phyloP scores from a whole-genome alignment of 2,329 filamentous ascomycete genomes.

The Alternaria viburni region DNA sequence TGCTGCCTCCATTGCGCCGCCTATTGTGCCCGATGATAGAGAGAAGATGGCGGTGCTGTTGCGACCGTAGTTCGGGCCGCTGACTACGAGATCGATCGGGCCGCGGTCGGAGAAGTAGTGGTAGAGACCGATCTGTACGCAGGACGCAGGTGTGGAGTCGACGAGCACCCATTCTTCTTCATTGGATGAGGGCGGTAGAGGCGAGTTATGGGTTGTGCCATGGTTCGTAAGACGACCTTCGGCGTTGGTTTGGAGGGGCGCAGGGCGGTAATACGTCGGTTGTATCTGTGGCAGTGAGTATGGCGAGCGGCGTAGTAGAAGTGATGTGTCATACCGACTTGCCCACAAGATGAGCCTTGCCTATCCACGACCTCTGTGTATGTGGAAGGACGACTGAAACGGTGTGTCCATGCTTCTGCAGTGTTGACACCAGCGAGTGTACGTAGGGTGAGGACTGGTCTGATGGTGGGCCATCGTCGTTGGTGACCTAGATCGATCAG shows the following conservation, averaged over 20 bases:
- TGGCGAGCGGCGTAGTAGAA: not conserved
- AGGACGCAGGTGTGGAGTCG: slow-evolving; percentile 57
- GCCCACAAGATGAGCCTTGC: slow-evolving; percentile 95
- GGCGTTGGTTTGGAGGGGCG: slow-evolving; percentile 56
- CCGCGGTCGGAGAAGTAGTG: slow-evolving; percentile 54
- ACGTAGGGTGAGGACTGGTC: slow-evolving; percentile 58
- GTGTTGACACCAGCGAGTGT: slow-evolving; percentile 52
- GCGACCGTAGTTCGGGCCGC: slow-evolving; percentile 58
- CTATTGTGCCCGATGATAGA: slow-evolving; percentile 57
- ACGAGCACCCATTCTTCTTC: slow-evolving; percentile 59
- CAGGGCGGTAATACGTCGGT: slow-evolving; percentile 80
- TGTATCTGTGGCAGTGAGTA: slow-evolving; percentile 56
- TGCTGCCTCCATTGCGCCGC: slow-evolving; percentile 58
- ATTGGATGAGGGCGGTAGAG: slow-evolving; percentile 38
- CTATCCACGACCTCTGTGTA: slow-evolving; percentile 95
- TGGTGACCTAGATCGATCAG: slow-evolving; percentile 51
- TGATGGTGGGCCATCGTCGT: slow-evolving; percentile 60
- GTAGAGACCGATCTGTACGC: slow-evolving; percentile 57
- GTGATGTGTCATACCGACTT: slow-evolving; percentile 61
- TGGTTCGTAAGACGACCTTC: slow-evolving; percentile 47
- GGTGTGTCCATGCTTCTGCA: slow-evolving; percentile 72
- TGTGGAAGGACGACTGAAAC: slow-evolving; percentile 92
- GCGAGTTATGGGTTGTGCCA: slow-evolving; percentile 42
- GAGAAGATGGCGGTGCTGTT: slow-evolving; percentile 59
- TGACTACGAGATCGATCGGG: slow-evolving; percentile 56